Base-by-base conservation (phyloP, 306 rosid genomes). In the Senna tora region DNA sequence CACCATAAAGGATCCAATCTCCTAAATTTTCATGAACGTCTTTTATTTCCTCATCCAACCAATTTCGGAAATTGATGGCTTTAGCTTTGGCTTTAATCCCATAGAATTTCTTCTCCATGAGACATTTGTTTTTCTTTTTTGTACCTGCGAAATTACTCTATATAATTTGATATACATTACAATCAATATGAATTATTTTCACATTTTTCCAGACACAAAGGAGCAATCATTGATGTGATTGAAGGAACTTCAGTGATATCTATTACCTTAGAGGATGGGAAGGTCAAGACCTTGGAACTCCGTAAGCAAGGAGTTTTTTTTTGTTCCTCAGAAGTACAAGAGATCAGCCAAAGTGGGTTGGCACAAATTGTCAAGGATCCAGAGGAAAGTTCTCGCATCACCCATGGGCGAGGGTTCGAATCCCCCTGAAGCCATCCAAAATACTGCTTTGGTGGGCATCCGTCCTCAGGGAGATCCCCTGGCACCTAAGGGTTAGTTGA, bases 191-290 rank as follows among this genome's bases (percentile, higher is more conserved):
- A 5, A 5, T 5, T 63, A 10, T 19, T n/a, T n/a, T 28, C 64
- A 15, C 49, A 22, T 61, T 42, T 70, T 25, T 85, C 36, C 88
- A 95, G 99, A 97, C 96, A 89, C 65, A 88, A 83, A 80, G 99
- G 97, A 56, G 83, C 80, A 73, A 96, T 95, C 58, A 81, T 92
- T 4, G 81, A 88, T 33, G 60, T 81, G 47, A 78, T 83, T 16
- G 96, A 89, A 56, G 97, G 96, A 61, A 69, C 96, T 6, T 76
- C 96, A 4, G 78, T 81, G 32, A 54, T 91, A 56, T 69, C 89
- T n/a, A 96, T 91, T 51, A 85, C 90, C 67, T 75, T 88, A 8
- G 99, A 91, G 33, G 96, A 95, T 6, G 90, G 92, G 65, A 81
- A 81, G 66, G 84, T 85, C 68, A 86, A 83, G 77, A 73, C 71